Evolutionary conservation across 371 early-diverging fungal species (phyloP).

Genomic region (Nematocida parisii): DNA sequence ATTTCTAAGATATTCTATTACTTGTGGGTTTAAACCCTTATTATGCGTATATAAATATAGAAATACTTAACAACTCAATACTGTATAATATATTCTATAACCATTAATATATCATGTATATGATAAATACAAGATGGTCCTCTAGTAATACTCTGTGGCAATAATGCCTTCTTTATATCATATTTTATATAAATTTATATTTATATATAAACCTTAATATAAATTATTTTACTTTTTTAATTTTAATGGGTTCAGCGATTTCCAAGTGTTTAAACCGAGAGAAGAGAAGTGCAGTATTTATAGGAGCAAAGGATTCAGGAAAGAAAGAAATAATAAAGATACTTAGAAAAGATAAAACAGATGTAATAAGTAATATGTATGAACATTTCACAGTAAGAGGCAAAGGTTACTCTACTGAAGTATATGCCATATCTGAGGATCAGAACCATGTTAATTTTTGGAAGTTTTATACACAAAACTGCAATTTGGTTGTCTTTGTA

Average conservation of each 20-base stretch:
- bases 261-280: conserved; percentile 51
- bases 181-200: too few species aligned
- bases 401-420: conserved; percentile 41
- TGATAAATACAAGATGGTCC: too few species aligned
- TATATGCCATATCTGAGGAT: conserved; percentile 49
- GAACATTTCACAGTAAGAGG: conserved; percentile 21
- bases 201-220: neutral
- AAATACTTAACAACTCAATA: too few species aligned
- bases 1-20: too few species aligned
- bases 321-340: conserved; percentile 28
- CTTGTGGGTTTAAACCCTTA: too few species aligned
- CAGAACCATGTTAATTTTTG: conserved; percentile 51
- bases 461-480: conserved; percentile 53
- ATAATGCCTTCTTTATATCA: too few species aligned
- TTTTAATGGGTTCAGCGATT: conserved; percentile 40
- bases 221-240: conserved; percentile 40
- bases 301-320: conserved; percentile 43
- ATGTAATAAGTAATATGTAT: conserved; percentile 7
- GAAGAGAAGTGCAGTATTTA: conserved; percentile 50
- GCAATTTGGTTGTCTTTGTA: conserved; percentile 45
- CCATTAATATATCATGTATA: too few species aligned
- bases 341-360: conserved; percentile 27
- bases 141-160: too few species aligned
- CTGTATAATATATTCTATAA: too few species aligned
- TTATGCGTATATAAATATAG: too few species aligned